Base-by-base conservation (phyloP, 2,329 filamentous ascomycete species). In the Thelonectria olida region DNA sequence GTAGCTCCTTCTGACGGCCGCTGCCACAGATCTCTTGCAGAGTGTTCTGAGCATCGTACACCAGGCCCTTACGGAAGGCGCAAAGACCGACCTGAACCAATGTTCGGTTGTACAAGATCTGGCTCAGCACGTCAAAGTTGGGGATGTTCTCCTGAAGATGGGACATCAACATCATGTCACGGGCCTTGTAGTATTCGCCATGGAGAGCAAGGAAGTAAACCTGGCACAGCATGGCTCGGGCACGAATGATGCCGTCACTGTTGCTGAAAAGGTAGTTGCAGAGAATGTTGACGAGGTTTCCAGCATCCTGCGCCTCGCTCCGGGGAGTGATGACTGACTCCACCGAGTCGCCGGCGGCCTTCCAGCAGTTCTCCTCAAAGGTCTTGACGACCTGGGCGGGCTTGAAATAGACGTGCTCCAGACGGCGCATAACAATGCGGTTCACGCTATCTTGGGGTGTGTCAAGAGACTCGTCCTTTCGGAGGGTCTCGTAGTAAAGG, bases 341-440 rank as follows among this genome's bases (percentile, higher is more conserved):
- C 60, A 94, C 84, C 13, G 81, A 78, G 6, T 83, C 77, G 20
- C 92, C 89, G 23, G 96, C 87, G 1, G 88, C 82, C 79, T 94
- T 96, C 94, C 95, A 98, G 69, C 91, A 91, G 79, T 93, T 95
- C 76, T 97, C 92, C 81, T 99, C 96, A 45, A 98, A 88, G 57
- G 97, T 97, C 77, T 90, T 91, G 73, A 97, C 90, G 45, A 99
- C 95, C 79, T 95, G 91, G 10, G 93, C 88, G 58, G 96, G 96
- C 90, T 99, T 99, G 88, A 98, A 99, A 85, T 99, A 99, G 73
- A 98, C 87, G 79, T 99, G 96, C 81, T 99, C 96, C 67, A 99
- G 82, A 72, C 96, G 89, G 74, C 96, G 90, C 88, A 97, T 97
- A 69, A 97, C 87, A 54, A 97, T 88, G 62, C 96, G 90, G 85